Percentiles rank a stretch among this genome's conserved stretches.
These are phyloP conservation scores for Persicaria tinctoria DNA, from an alignment of 148 eudicot genomes.

Conservation along the genomic window DNA sequence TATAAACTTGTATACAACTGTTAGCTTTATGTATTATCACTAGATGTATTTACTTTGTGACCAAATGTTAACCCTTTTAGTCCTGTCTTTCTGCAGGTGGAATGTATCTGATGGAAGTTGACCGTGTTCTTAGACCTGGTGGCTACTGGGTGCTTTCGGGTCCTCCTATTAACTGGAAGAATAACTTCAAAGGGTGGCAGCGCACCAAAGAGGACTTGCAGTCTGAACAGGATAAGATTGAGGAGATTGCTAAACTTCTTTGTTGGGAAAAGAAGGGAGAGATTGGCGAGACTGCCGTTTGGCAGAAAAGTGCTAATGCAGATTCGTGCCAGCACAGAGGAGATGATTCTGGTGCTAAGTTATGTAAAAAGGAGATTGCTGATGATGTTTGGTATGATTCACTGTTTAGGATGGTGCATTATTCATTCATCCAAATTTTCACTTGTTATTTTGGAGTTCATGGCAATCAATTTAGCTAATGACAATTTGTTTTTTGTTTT, in stretches of 20 bases:
- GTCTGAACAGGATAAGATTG: constrained; percentile 82
- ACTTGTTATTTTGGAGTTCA: not conserved
- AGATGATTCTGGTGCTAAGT: constrained; percentile 43
- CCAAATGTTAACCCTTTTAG: not conserved
- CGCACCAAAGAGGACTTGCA: constrained; percentile 73
- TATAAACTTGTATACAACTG: not conserved
- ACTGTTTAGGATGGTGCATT: not conserved
- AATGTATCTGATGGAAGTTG: constrained; percentile 88
- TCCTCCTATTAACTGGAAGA: constrained; percentile 94
- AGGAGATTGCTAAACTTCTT: constrained; percentile 72
- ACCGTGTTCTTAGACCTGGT: constrained; percentile 93
- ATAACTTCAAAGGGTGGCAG: constrained; percentile 67
- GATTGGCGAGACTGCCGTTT: constrained; percentile 76
- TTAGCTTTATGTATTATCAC: not conserved
- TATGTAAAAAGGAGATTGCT: constrained; percentile 46
- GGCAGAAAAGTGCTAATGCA: constrained; percentile 62
- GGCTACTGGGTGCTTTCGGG: constrained; percentile 99
- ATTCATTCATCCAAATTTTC: not conserved
- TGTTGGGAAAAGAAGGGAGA: constrained; percentile 92
- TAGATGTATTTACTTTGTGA: not conserved
- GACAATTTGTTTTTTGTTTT: not conserved
- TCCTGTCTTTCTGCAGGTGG: constrained; percentile 47
- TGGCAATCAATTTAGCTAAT: not conserved
- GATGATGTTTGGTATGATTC: constrained; percentile 78
- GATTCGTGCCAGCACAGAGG: constrained; percentile 51